These are phyloP conservation scores for Penicillium canariense DNA, from an alignment of 495 filamentous ascomycete genomes.

Conservation along the genomic window DNA sequence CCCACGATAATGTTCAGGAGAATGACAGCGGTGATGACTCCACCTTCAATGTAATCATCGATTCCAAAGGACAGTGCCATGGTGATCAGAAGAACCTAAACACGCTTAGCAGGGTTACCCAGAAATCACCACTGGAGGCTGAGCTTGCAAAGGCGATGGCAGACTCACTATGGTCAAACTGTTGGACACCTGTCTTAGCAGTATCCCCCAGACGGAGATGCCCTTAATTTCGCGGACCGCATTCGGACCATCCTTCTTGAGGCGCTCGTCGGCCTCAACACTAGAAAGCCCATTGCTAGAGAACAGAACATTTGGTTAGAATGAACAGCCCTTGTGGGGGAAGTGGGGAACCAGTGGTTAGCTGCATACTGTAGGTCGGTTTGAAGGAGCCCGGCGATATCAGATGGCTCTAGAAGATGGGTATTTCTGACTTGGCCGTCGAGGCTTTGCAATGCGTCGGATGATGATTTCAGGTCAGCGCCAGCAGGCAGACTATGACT, in stretches of 20 bases:
- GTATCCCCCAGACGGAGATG: constrained; percentile 55
- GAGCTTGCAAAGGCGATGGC: background rate
- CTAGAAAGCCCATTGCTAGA: constrained; percentile 54
- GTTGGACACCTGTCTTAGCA: constrained; percentile 61
- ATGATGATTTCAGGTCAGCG: background rate
- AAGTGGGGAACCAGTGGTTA: background rate
- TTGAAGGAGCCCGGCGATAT: constrained; percentile 26
- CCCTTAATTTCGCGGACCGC: constrained; percentile 55
- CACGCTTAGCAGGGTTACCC: constrained; percentile 9
- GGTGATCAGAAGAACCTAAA: constrained; percentile 74
- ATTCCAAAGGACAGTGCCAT: constrained; percentile 83
- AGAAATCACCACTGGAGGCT: background rate
- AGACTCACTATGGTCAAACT: constrained; percentile 57
- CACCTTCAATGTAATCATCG: constrained; percentile 77
- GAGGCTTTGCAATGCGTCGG: background rate
- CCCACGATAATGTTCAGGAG: constrained; percentile 74
- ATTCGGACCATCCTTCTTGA: constrained; percentile 58
- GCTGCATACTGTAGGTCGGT: constrained; percentile 30
- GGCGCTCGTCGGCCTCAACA: constrained; percentile 51
- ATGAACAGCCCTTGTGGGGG: background rate
- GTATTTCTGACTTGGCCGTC: constrained; percentile 15
- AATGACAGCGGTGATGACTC: constrained; percentile 79
- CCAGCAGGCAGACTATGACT: background rate
- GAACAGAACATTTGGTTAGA: background rate
- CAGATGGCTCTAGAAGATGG: constrained; percentile 30